A percentile compares a stretch with the other conserved stretches of the same genome.
phyloP scores from a whole-genome alignment of 163 green algal genomes.

The Chlorella variabilis region DNA sequence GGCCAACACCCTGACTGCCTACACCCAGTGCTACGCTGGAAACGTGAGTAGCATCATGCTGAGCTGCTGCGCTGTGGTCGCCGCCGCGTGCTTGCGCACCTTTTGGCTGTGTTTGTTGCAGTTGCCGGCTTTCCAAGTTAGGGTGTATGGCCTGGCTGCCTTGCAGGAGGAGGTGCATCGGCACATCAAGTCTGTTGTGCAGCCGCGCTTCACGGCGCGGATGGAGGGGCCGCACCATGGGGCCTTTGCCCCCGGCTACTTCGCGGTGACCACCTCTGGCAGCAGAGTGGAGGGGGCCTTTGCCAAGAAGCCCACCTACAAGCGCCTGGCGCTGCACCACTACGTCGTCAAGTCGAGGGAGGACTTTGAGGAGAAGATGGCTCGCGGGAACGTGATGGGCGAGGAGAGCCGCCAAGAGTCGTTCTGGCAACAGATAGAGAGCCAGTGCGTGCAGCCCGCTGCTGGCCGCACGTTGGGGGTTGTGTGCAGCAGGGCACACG shows the following conservation, averaged over 20 bases:
- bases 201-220: background rate
- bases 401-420: too few relatives aligned
- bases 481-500: too few relatives aligned
- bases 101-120: too few relatives aligned
- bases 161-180: background rate
- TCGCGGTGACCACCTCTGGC: slow-evolving; percentile 3
- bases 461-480: too few relatives aligned
- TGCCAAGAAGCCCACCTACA: background rate
- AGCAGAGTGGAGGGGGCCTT: background rate
- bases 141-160: too few relatives aligned
- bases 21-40: background rate
- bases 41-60: too few relatives aligned
- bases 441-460: too few relatives aligned
- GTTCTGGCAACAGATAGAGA: too few relatives aligned
- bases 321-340: slow-evolving; percentile 36
- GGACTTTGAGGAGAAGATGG: slow-evolving; percentile 36
- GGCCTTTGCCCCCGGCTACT: background rate
- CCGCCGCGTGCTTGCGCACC: too few relatives aligned
- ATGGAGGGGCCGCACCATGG: background rate
- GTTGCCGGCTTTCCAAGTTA: too few relatives aligned
- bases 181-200: slow-evolving; percentile 2
- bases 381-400: slow-evolving; percentile 12
- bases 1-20: slow-evolving; percentile 7
- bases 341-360: slow-evolving; percentile 31
- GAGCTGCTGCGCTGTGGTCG: too few relatives aligned